A percentile compares a stretch with the other conserved stretches of the same genome.
Conservation (phyloP, 2,329 filamentous ascomycete genomes). For the Exophiala phaeomuriformis region DNA sequence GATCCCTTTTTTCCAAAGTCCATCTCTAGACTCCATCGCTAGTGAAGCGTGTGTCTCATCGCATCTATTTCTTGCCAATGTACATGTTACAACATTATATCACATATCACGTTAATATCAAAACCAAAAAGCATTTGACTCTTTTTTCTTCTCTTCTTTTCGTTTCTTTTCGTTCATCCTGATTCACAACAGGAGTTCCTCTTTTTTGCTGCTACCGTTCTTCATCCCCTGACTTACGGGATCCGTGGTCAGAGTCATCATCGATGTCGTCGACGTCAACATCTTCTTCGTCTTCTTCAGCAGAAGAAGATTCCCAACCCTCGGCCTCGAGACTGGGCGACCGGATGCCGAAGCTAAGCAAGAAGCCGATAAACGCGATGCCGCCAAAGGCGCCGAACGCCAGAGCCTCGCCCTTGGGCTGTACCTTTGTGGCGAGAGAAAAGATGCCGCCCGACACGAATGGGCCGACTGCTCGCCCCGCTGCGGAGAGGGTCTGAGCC, state of each 20-base stretch:
- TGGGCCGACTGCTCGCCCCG: slow-evolving; percentile 78
- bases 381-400: slow-evolving; percentile 84
- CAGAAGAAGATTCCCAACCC: slow-evolving; percentile 39
- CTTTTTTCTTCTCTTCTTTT: not conserved
- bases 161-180: not conserved
- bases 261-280: slow-evolving; percentile 21
- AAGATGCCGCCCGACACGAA: slow-evolving; percentile 84
- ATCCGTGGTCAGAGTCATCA: slow-evolving; percentile 30
- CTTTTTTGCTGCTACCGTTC: slow-evolving; percentile 23
- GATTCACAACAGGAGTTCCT: too few relatives aligned
- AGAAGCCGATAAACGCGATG: slow-evolving; percentile 70
- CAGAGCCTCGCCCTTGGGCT: slow-evolving; percentile 73
- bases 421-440: slow-evolving; percentile 64
- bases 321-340: slow-evolving; percentile 55
- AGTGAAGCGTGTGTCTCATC: too few relatives aligned
- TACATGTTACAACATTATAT: too few relatives aligned
- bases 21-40: too few relatives aligned
- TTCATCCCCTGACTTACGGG: slow-evolving; percentile 41
- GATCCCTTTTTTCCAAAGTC: too few relatives aligned
- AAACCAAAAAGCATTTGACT: not conserved
- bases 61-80: too few relatives aligned
- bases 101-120: too few relatives aligned
- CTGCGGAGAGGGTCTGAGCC: slow-evolving; percentile 86
- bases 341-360: slow-evolving; percentile 69
- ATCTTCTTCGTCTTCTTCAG: slow-evolving; percentile 31